Percentiles rank a stretch among this genome's conserved stretches.
Conservation (phyloP, 768 basidiomycete genomes). For the Butyriboletus loyo region DNA sequence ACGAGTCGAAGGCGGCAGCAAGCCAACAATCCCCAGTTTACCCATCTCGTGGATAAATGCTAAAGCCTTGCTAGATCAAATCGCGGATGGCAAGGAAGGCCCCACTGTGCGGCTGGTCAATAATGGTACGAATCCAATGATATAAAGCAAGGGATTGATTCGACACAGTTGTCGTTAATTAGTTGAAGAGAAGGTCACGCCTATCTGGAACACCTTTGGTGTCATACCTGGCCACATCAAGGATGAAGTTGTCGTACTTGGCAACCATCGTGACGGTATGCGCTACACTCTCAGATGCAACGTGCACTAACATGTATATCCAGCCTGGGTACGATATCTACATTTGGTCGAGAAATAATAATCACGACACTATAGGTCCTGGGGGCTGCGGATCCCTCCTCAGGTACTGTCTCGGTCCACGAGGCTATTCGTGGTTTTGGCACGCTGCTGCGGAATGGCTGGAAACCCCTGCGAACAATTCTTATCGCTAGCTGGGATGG, state of each 20-base stretch:
- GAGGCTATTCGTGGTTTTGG: conserved; percentile 60
- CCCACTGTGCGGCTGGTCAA: conserved; percentile 52
- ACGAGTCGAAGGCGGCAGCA: conserved; percentile 55
- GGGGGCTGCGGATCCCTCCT: conserved; percentile 55
- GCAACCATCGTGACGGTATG: conserved; percentile 86
- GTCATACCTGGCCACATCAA: conserved; percentile 81
- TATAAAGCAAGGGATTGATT: background rate
- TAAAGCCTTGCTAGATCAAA: conserved; percentile 52
- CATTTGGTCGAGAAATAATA: background rate
- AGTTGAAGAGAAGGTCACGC: conserved; percentile 80
- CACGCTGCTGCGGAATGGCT: conserved; percentile 49
- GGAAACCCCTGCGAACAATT: conserved; percentile 70
- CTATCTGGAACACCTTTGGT: conserved; percentile 90
- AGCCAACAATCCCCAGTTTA: conserved; percentile 79
- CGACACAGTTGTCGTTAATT: background rate
- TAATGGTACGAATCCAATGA: conserved; percentile 38
- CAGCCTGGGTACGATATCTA: conserved; percentile 21
- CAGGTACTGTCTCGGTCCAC: conserved; percentile 53
- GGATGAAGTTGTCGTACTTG: conserved; percentile 84
- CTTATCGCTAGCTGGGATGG: conserved; percentile 81
- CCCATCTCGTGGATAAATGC: conserved; percentile 91
- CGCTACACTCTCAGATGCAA: background rate
- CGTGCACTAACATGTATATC: conserved; percentile 6
- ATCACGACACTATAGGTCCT: conserved; percentile 31
- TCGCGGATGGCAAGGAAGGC: conserved; percentile 35